Evolutionary conservation across 805 yeast genomes (phyloP).

Genomic region (Yarrowia porcina): DNA sequence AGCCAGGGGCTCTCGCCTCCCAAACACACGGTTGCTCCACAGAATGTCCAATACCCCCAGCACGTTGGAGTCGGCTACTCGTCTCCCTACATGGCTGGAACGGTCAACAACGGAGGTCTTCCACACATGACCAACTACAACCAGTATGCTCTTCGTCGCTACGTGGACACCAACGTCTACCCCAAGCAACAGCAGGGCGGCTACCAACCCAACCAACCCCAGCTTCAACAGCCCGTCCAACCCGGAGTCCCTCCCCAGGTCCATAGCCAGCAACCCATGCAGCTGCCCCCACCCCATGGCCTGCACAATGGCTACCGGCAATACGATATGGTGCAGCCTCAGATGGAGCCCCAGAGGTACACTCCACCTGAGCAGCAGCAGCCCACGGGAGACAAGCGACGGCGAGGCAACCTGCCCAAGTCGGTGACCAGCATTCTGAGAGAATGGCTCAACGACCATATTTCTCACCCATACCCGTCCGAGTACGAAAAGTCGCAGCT

Average conservation of each 20-base stretch:
- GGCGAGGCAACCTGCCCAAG: constrained; percentile 74
- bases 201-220: constrained; percentile 11
- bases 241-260: constrained; percentile 18
- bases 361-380: constrained; percentile 17
- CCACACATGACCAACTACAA: constrained; percentile 25
- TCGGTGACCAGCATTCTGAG: constrained; percentile 70
- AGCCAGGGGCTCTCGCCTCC: constrained; percentile 25
- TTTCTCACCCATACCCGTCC: constrained; percentile 81
- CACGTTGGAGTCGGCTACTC: background rate
- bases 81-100: constrained; percentile 3
- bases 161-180: background rate
- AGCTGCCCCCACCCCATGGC: constrained; percentile 22
- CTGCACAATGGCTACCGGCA: background rate
- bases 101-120: background rate
- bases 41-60: constrained; percentile 22
- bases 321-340: constrained; percentile 1
- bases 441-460: constrained; percentile 69
- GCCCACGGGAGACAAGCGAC: constrained; percentile 30
- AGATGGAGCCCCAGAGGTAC: constrained; percentile 17
- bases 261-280: constrained; percentile 22
- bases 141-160: constrained; percentile 11
- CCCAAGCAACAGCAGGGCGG: constrained; percentile 8
- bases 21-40: constrained; percentile 14
- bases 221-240: constrained; percentile 11
- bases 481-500: constrained; percentile 70